Evolutionary conservation across 2,329 filamentous ascomycete species (phyloP), one percentile per base, ranked within the genome.

Genomic region (Sarocladiaceae sp.): DNA sequence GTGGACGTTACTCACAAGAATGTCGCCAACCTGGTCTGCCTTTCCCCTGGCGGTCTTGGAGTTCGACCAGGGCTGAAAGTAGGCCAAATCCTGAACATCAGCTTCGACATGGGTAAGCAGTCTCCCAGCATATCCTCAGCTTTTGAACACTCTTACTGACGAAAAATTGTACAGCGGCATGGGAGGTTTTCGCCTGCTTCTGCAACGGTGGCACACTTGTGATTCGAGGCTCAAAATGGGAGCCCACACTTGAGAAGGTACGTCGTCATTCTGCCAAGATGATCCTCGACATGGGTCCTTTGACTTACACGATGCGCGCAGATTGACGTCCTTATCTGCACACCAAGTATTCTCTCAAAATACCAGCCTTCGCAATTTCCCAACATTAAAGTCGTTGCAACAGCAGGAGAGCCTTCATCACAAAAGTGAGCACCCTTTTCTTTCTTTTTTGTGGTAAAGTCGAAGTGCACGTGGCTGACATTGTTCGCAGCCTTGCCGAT

Each of bases 41-140:
- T 74, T 23, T 69, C 71, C 20, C 79, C 80, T 0, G 78, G 75
- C 5, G 74, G 72, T 53, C 60, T 84, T 15, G 75, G 72, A 3
- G 76, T 83, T 49, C 64, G 58, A 11, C 62, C 69, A 2, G 79
- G 79, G 12, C 75, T 70, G 11, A 72, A 72, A 12, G 79, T 83
- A 7, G 78, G 75, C 2, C 78, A 80, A 52, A 68, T 82, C 6
- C 67, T 83, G 36, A 82, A 78, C 55, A 74, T 84, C 40, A 77
- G 76, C 39, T 84, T 83, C 55, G 80, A 83, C 56, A 83, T 83
- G 79, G 77, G 79, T 81, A 68, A 59, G 76, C 66, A 33, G n/a
- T n/a, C n/a, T n/a, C n/a, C n/a, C n/a, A n/a, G n/a, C n/a, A n/a
- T n/a, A n/a, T n/a, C n/a, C n/a, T n/a, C n/a, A n/a, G n/a, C n/a